A percentile compares a stretch with the other conserved stretches of the same genome.
Conservation (phyloP, 2,329 filamentous ascomycete genomes). For the Exophiala calicioides region DNA sequence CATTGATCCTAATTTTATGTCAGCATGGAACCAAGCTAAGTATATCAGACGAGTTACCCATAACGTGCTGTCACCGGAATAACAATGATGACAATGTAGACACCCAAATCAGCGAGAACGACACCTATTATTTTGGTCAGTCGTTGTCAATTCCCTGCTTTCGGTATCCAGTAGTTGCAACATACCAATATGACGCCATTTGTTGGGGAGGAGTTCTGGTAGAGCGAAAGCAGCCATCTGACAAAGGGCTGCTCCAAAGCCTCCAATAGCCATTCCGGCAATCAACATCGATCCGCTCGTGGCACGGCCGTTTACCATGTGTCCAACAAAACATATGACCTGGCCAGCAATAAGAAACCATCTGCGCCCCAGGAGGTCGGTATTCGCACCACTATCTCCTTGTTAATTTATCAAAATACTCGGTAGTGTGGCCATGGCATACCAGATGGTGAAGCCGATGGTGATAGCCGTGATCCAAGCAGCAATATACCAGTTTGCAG, state of each 20-base stretch:
- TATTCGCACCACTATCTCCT: slow-evolving; percentile 37
- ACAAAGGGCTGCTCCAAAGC: slow-evolving; percentile 49
- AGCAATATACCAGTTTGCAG: slow-evolving; percentile 17
- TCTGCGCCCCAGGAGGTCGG: slow-evolving; percentile 50
- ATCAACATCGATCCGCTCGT: slow-evolving; percentile 44
- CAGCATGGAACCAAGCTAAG: too few relatives aligned
- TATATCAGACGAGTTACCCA: too few relatives aligned
- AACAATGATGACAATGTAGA: slow-evolving; percentile 50
- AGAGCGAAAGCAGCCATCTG: slow-evolving; percentile 48
- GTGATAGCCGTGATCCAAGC: slow-evolving; percentile 19
- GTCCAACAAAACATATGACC: slow-evolving; percentile 41
- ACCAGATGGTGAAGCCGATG: slow-evolving; percentile 16
- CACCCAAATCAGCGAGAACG: slow-evolving; percentile 45
- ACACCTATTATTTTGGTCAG: too few relatives aligned
- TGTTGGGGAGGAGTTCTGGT: slow-evolving; percentile 47
- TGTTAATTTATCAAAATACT: not conserved
- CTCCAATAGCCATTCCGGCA: slow-evolving; percentile 44
- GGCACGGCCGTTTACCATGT: slow-evolving; percentile 43
- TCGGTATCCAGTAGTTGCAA: too few relatives aligned
- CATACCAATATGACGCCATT: slow-evolving; percentile 51
- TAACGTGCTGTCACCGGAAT: slow-evolving; percentile 50
- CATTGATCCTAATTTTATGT: slow-evolving; percentile 31
- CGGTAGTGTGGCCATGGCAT: not conserved
- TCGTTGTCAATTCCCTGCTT: too few relatives aligned
- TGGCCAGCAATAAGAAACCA: slow-evolving; percentile 49